A percentile compares a stretch with the other conserved stretches of the same genome.
These are phyloP conservation scores for Saccharomyces kudriavzevii DNA, from an alignment of 805 yeast genomes.

Conservation along the genomic window DNA sequence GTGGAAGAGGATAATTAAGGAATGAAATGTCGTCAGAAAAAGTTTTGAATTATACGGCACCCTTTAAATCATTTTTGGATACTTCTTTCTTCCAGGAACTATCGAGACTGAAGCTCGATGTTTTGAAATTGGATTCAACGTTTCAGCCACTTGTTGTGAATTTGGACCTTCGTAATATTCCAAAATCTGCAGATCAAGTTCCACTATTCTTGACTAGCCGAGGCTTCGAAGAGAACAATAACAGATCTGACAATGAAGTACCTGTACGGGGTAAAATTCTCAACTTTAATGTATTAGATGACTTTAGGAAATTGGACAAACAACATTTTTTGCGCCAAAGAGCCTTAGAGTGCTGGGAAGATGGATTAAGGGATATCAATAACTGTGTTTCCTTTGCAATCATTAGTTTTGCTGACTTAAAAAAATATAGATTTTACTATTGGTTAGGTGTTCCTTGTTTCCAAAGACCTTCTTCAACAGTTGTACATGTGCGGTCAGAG, in stretches of 20 bases:
- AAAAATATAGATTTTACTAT: conserved; percentile 77
- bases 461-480: conserved; percentile 15
- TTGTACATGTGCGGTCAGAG: not conserved
- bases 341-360: conserved; percentile 27
- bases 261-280: conserved; percentile 34
- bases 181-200: conserved; percentile 11
- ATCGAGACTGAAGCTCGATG: conserved; percentile 64
- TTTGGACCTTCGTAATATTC: conserved; percentile 15
- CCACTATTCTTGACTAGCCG: conserved; percentile 23
- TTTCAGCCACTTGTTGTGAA: conserved; percentile 23
- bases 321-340: conserved; percentile 40
- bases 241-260: conserved; percentile 1
- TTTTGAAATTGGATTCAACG: conserved; percentile 45
- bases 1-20: not conserved
- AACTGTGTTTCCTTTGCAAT: conserved; percentile 35
- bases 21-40: not conserved
- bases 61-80: conserved; percentile 69
- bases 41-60: conserved; percentile 26
- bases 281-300: conserved; percentile 80
- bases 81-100: conserved; percentile 78
- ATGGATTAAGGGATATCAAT: conserved; percentile 27
- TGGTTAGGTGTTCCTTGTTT: conserved; percentile 82
- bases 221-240: conserved; percentile 27
- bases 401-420: conserved; percentile 77
- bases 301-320: conserved; percentile 68